Conservation (phyloP, 176 grass and related monocot species). For the Ampelocalamus luodianensis region DNA sequence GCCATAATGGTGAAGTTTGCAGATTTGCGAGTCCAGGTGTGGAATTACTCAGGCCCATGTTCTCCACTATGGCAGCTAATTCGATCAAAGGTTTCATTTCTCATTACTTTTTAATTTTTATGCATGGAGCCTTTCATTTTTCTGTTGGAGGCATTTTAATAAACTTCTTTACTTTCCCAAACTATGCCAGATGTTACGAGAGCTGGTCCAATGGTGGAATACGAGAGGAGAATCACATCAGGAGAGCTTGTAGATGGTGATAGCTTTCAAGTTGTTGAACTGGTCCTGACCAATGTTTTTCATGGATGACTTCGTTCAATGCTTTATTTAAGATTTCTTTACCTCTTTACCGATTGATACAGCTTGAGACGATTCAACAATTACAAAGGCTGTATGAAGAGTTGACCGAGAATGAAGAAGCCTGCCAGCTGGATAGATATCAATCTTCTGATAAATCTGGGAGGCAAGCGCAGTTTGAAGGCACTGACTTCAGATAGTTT, state of each 20-base stretch:
- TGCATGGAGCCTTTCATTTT: background rate
- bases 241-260: constrained; percentile 86
- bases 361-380: constrained; percentile 80
- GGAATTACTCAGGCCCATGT: constrained; percentile 51
- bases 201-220: constrained; percentile 75
- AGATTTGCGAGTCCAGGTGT: constrained; percentile 45
- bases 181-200: constrained; percentile 42
- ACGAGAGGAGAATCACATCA: constrained; percentile 76
- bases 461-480: constrained; percentile 45
- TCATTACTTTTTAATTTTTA: background rate
- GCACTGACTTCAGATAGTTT: constrained; percentile 32
- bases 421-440: constrained; percentile 79
- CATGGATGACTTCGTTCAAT: background rate
- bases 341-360: constrained; percentile 33
- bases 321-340: background rate
- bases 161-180: background rate
- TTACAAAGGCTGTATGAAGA: constrained; percentile 83
- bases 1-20: constrained; percentile 33
- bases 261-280: constrained; percentile 66
- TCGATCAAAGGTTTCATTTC: constrained; percentile 61
- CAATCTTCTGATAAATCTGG: constrained; percentile 76
- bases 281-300: background rate
- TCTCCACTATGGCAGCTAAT: constrained; percentile 43
- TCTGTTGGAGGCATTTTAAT: constrained; percentile 23
- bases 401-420: constrained; percentile 68